These are phyloP conservation scores for Camelina sativa DNA, from an alignment of 345 rosid species.

Conservation along the genomic window DNA sequence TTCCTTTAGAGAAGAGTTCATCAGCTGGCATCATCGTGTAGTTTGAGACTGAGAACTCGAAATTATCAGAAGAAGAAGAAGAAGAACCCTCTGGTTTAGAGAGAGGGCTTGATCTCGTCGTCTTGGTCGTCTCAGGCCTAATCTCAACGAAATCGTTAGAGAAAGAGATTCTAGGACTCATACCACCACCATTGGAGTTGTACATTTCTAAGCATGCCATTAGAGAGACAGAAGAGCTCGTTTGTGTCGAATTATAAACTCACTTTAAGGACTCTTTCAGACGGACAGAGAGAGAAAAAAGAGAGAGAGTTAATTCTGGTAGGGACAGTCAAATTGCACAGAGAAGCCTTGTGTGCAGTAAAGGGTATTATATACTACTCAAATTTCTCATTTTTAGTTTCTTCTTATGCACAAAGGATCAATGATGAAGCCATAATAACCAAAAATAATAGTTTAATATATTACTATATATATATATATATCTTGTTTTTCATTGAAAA, in stretches of 20 bases:
- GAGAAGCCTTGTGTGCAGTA: conserved; percentile 46
- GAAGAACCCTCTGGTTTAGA: conserved; percentile 40
- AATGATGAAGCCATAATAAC: conserved; percentile 35
- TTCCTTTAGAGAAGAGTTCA: conserved; percentile 92
- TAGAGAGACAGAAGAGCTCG: conserved; percentile 38
- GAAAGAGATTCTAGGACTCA: conserved; percentile 92
- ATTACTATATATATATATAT: too few species aligned
- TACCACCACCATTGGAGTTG: conserved; percentile 64
- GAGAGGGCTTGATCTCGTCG: conserved; percentile 43
- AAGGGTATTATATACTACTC: conserved; percentile 38
- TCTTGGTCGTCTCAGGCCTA: conserved; percentile 55
- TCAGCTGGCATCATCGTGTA: conserved; percentile 95
- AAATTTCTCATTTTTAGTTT: conserved; percentile 45
- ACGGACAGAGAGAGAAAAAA: conserved; percentile 17
- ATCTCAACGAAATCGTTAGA: conserved; percentile 80
- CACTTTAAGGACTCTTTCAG: conserved; percentile 14
- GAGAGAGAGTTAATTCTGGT: conserved; percentile 40
- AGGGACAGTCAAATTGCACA: conserved; percentile 52
- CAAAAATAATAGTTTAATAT: background rate
- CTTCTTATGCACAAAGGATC: conserved; percentile 49
- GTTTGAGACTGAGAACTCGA: conserved; percentile 83
- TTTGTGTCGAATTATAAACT: conserved; percentile 37
- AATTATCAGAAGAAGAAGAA: conserved; percentile 69
- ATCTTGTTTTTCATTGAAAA: background rate
- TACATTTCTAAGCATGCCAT: conserved; percentile 90